Base-by-base conservation (phyloP, 257 asterid genomes). In the Lithospermum erythrorhizon region DNA sequence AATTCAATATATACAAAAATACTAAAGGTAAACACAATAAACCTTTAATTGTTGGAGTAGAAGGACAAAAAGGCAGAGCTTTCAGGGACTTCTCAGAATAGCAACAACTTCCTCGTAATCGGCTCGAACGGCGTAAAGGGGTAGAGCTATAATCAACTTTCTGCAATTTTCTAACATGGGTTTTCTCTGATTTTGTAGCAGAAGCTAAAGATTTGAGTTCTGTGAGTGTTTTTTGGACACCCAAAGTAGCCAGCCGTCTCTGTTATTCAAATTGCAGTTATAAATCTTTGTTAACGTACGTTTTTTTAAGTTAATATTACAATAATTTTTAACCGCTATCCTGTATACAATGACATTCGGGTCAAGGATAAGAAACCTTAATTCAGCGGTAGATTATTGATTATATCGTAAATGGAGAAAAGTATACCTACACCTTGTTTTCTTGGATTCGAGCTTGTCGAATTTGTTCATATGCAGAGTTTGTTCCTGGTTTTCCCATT, bases 101-200 rank as follows among this genome's bases (percentile, higher is more conserved):
- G 48, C 3, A 41, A 11, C 2, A 2, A 41, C 3, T 79, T 55
- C 79, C 79, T 0, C 57, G 70, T 76, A 83, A 74, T 27, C 96
- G 84, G 71, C 73, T 48, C 4, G 95, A 89, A 52, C 87, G 89
- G 65, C 94, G 95, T 72, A 86, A 71, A 61, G 89, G 77, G 17
- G 72, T 52, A 35, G 79, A 67, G 60, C 81, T 59, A 69, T 59
- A 60, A 61, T 82, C 85, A 67, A 59, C 71, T 69, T 75, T 84
- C 52, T 24, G 9, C 24, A 1, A 41, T 59, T 84, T 87, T 21
- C 70, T 77, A 23, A 52, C 73, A 53, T 27, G 69, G 18, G 70
- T 35, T 75, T 68, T 77, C 21, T 65, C 74, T 5, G 82, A 57
- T 70, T 82, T 79, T 13, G 84, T 61, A 1, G 85, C 25, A 41